Evolutionary conservation across 352 stramenopile species (phyloP).

Genomic region (Phytopythium litorale): DNA sequence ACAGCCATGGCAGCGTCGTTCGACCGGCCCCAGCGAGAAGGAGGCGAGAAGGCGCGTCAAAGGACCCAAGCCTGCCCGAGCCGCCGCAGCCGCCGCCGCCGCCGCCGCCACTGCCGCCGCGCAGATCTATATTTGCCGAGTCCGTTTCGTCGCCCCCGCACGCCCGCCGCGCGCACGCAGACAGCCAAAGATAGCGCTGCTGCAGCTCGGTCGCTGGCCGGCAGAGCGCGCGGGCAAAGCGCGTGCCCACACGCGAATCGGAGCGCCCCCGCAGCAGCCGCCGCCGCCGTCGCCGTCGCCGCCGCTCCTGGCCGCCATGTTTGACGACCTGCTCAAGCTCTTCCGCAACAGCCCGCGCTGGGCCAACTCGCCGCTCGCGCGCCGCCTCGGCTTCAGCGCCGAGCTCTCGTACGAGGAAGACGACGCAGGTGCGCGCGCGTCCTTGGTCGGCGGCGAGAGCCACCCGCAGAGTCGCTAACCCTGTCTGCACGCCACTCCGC

Average conservation of each 20-base stretch:
- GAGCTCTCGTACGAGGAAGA: constrained; percentile 63
- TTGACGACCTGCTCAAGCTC: constrained; percentile 76
- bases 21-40: background rate
- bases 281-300: too few species aligned
- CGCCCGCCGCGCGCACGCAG: background rate
- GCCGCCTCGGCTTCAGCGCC: constrained; percentile 61
- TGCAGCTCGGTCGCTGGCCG: constrained; percentile 3
- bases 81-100: too few species aligned
- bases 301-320: constrained; percentile 20
- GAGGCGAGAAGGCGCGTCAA: background rate
- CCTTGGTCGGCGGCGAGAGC: background rate
- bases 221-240: constrained; percentile 2
- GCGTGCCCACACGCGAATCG: constrained; percentile 6
- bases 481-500: background rate
- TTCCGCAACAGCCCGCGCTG: constrained; percentile 79
- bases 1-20: background rate
- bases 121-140: constrained; percentile 6
- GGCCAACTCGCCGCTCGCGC: constrained; percentile 69
- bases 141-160: background rate
- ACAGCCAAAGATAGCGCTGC: constrained; percentile 6
- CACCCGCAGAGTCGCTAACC: background rate
- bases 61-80: too few species aligned
- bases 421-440: constrained; percentile 30
- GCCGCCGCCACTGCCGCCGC: too few species aligned
- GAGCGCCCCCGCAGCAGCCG: background rate